Conservation (phyloP, 2,329 filamentous ascomycete species). For the Sclerotinia subarctica region DNA sequence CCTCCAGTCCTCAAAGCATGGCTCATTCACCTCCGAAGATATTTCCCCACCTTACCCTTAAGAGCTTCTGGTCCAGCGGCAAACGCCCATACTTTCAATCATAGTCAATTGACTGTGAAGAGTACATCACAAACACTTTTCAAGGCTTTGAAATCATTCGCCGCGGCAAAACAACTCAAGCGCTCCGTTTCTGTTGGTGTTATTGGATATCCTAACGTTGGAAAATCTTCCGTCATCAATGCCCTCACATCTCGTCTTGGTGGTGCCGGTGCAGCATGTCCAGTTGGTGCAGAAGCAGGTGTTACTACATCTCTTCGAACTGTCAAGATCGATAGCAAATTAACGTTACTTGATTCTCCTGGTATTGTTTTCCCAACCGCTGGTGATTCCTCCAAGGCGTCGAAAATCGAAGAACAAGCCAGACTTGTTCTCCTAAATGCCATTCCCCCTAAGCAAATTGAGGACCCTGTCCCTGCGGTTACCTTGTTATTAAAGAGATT, state of each 20-base stretch:
- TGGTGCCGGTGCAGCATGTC: conserved; percentile 69
- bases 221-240: conserved; percentile 96
- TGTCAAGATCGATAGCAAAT: conserved; percentile 92
- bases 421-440: conserved; percentile 86
- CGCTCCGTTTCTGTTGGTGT: conserved; percentile 87
- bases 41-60: conserved; percentile 87
- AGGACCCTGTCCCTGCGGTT: conserved; percentile 86
- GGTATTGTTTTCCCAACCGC: conserved; percentile 89
- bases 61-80: conserved; percentile 78
- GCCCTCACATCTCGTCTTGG: conserved; percentile 76
- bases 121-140: conserved; percentile 82
- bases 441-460: conserved; percentile 88
- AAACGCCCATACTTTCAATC: conserved; percentile 88
- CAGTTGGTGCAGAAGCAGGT: conserved; percentile 85
- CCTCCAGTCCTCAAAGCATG: conserved; percentile 77
- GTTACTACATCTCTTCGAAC: conserved; percentile 85
- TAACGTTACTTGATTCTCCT: conserved; percentile 89
- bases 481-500: conserved; percentile 79
- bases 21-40: conserved; percentile 79
- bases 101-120: conserved; percentile 83
- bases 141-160: conserved; percentile 85
- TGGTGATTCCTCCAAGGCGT: conserved; percentile 51
- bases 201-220: conserved; percentile 93
- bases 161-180: conserved; percentile 79
- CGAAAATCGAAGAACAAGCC: conserved; percentile 69